These are phyloP conservation scores for Taxillus chinensis DNA, from an alignment of 164 flowering plant species.

Conservation along the genomic window DNA sequence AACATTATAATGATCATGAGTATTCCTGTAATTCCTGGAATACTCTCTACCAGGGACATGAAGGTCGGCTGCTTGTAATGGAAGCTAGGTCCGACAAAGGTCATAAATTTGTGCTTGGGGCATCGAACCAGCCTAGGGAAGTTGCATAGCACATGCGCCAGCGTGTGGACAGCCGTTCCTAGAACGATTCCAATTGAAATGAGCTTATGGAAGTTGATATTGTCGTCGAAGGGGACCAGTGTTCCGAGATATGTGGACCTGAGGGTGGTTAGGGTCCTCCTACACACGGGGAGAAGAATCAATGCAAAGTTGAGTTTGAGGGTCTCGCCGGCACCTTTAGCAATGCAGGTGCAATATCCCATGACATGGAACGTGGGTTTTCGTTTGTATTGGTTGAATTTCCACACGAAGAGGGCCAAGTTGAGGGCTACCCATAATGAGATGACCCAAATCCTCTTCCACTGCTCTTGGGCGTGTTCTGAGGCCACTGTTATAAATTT, in stretches of 20 bases:
- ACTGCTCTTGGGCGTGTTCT: conserved; percentile 50
- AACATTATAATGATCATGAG: conserved; percentile 60
- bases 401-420: conserved; percentile 50
- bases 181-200: conserved; percentile 48
- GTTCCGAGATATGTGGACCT: conserved; percentile 55
- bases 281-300: conserved; percentile 75
- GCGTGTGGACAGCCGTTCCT: conserved; percentile 34
- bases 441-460: conserved; percentile 70
- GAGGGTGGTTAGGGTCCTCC: conserved; percentile 70
- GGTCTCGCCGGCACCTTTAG: conserved; percentile 82
- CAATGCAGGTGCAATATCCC: conserved; percentile 77
- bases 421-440: conserved; percentile 44
- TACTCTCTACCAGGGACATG: conserved; percentile 21
- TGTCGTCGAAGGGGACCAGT: conserved; percentile 76
- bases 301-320: conserved; percentile 91
- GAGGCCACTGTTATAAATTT: conserved; percentile 21
- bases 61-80: conserved; percentile 55
- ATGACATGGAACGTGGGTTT: conserved; percentile 32
- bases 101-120: conserved; percentile 25
- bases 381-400: conserved; percentile 24
- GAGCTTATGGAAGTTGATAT: conserved; percentile 85
- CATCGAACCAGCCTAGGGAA: conserved; percentile 39
- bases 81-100: conserved; percentile 34
- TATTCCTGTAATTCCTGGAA: conserved; percentile 50
- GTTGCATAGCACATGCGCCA: conserved; percentile 54